Percentiles rank a stretch among this genome's conserved stretches.
Conservation (phyloP, 2,329 filamentous ascomycete genomes). For the Dothideomycetidae sp. region DNA sequence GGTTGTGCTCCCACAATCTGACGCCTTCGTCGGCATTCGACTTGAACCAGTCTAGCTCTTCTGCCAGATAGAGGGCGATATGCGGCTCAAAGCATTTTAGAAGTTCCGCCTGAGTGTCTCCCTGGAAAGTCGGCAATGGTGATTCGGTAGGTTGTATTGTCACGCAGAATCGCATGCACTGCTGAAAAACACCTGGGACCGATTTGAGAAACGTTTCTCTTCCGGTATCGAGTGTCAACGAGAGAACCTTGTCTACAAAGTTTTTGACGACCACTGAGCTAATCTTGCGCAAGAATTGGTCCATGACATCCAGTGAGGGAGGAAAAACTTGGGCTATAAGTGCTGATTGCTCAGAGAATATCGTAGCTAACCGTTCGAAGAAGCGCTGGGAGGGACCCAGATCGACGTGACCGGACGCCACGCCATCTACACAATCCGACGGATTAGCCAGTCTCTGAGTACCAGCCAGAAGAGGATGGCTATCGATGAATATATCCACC, state of each 20-base stretch:
- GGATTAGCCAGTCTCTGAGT: conserved; percentile 57
- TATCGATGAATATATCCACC: conserved; percentile 69
- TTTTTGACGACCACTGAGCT: conserved; percentile 71
- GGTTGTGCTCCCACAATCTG: conserved; percentile 74
- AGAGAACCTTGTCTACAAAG: conserved; percentile 72
- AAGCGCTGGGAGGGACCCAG: conserved; percentile 70
- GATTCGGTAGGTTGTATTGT: conserved; percentile 54
- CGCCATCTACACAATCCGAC: conserved; percentile 65
- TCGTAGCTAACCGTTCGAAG: conserved; percentile 58
- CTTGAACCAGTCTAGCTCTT: conserved; percentile 79
- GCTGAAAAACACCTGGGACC: conserved; percentile 75
- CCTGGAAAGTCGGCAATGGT: conserved; percentile 45
- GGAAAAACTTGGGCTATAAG: conserved; percentile 77
- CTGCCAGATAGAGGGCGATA: conserved; percentile 81
- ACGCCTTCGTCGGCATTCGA: conserved; percentile 64
- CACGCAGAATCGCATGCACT: conserved; percentile 63
- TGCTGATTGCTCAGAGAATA: conserved; percentile 67
- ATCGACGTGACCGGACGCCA: conserved; percentile 51
- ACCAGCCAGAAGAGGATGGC: conserved; percentile 70
- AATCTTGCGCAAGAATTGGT: conserved; percentile 66
- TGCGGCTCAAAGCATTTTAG: conserved; percentile 75
- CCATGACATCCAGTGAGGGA: conserved; percentile 53
- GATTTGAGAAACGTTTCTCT: conserved; percentile 69
- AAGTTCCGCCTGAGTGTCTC: conserved; percentile 53
- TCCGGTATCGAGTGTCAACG: conserved; percentile 67